Percentiles rank a stretch among this genome's conserved stretches.
Evolutionary conservation across 192 early-diverging fungal species (phyloP).

Genomic region (Kappamyces sp.): DNA sequence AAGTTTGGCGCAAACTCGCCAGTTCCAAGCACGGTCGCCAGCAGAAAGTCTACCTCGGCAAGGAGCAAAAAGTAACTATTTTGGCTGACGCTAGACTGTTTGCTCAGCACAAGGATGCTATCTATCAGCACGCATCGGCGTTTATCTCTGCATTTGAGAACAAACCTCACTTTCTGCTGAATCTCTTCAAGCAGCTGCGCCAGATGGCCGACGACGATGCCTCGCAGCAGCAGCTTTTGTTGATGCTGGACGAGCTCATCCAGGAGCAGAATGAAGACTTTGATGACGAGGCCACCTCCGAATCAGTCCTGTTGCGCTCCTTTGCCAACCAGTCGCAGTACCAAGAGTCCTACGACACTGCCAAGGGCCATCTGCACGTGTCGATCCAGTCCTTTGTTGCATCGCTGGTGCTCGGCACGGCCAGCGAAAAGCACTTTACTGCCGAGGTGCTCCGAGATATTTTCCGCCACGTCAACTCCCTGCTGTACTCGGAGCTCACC

Average conservation of each 20-base stretch:
- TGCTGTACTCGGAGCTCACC: constrained; percentile 5
- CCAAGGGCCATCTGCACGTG: not conserved
- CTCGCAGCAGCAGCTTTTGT: constrained; percentile 12
- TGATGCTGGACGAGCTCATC: constrained; percentile 8
- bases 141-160: constrained; percentile 10
- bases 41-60: not conserved
- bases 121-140: constrained; percentile 5
- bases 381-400: constrained; percentile 13
- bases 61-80: constrained; percentile 10
- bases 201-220: constrained; percentile 5
- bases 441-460: constrained; percentile 6
- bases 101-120: constrained; percentile 13
- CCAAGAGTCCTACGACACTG: not conserved
- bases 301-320: not conserved
- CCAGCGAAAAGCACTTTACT: not conserved
- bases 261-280: constrained; percentile 9
- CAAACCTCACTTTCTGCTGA: constrained; percentile 14
- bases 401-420: constrained; percentile 2
- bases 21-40: no score
- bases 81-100: constrained; percentile 9
- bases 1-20: no score
- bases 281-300: not conserved
- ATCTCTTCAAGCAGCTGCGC: constrained; percentile 6
- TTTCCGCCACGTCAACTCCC: constrained; percentile 10
- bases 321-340: not conserved